Evolutionary conservation across 2,329 filamentous ascomycete genomes (phyloP).

Genomic region (Fusarium pseudoanthophilum): DNA sequence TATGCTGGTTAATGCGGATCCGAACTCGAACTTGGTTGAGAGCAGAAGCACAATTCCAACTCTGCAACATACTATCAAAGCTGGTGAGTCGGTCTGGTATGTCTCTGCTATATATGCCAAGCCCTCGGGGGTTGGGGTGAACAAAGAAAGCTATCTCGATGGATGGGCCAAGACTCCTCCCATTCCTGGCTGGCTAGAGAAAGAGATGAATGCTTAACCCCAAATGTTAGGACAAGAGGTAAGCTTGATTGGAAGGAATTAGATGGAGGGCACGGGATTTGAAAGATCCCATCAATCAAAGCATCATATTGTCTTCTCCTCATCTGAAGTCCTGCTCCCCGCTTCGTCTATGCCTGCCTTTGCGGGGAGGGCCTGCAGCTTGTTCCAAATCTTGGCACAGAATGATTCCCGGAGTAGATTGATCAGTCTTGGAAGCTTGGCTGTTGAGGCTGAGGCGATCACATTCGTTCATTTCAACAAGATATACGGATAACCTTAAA

Average conservation of each 20-base stretch:
- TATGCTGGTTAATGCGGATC: constrained; percentile 78
- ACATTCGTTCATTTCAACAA: constrained; percentile 21
- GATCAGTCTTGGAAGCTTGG: constrained; percentile 24
- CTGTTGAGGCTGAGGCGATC: constrained; percentile 32
- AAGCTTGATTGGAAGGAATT: constrained; percentile 26
- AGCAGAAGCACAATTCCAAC: constrained; percentile 77
- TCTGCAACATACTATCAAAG: constrained; percentile 69
- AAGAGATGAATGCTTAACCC: constrained; percentile 55
- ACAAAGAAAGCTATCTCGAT: constrained; percentile 63
- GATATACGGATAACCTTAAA: constrained; percentile 33
- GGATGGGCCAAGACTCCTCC: constrained; percentile 69
- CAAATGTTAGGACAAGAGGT: constrained; percentile 11
- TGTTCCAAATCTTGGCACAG: constrained; percentile 29
- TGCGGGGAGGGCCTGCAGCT: constrained; percentile 29
- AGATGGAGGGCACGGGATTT: constrained; percentile 19
- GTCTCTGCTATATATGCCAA: constrained; percentile 77
- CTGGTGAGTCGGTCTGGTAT: constrained; percentile 72
- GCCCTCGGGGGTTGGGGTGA: constrained; percentile 65
- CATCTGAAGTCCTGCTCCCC: constrained; percentile 21
- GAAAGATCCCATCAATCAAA: constrained; percentile 43
- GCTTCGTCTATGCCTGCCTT: constrained; percentile 10
- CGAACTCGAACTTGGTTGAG: constrained; percentile 81
- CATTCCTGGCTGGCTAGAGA: constrained; percentile 69
- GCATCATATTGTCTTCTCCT: constrained; percentile 25
- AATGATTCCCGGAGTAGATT: constrained; percentile 20